Base-by-base conservation (phyloP, 805 yeast genomes). In the Yamadazyma insecticola region DNA sequence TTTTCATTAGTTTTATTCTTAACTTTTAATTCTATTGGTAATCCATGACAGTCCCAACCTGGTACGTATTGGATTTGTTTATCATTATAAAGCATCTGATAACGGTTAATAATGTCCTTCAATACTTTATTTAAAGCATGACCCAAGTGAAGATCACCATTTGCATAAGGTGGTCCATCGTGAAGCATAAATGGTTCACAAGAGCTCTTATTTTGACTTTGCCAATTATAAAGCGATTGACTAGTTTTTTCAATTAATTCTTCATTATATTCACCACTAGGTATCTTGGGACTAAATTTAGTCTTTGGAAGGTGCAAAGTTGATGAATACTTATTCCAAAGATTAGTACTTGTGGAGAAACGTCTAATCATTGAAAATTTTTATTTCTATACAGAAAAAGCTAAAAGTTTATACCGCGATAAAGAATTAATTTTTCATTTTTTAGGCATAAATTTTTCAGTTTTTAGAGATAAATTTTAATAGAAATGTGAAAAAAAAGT, bases 1-100 rank as follows among this genome's bases (percentile, higher is more conserved):
- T 81, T 80, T 44, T 47, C 17, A 43, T 48, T 49, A 27, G 28
- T 43, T 29, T 41, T 60, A 27, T 60, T 40, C 51, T 53, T 28
- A 0, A 95, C 95, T 47, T 88, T 89, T 51, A 86, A 66, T 55
- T 92, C 99, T 40, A 92, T 92, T 1, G 99, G 99, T 22, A 92
- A 63, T 0, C 99, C 99, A 60, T 92, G 99, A 51, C 98, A 92
- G 54, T 92, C 99, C 97, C 98, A 92, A 1, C 99, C 99, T 0
- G 97, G 96, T 24, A 70, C 69, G 48, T 85, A 92, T 31, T 71
- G 67, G 3, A 92, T 76, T 29, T 70, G 67, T 37, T 76, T 69
- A 11, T 87, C 84, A 22, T 66, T 55, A 35, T 51, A 41, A 13
- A 79, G 52, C 16, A 89, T 60, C 48, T 86, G 78, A 44, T 63